Conservation (phyloP, 768 basidiomycete genomes). For the Tulasnella sp. region DNA sequence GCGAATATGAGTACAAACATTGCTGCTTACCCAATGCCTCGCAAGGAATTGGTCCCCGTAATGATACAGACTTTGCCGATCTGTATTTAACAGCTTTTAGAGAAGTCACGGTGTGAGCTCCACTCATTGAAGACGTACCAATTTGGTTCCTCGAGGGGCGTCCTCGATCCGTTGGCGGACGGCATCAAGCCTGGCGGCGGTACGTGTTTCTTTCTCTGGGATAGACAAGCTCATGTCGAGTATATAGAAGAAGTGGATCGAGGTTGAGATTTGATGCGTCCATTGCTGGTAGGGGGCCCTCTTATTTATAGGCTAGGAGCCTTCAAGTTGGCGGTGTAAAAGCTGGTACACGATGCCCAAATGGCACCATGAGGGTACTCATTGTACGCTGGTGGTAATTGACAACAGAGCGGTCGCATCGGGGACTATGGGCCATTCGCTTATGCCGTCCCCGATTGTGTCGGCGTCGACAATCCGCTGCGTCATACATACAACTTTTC, state of each 20-base stretch:
- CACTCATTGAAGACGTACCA: not conserved
- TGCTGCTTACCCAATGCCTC: constrained; percentile 65
- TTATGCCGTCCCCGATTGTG: too few species aligned
- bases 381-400: too few species aligned
- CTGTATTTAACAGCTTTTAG: not conserved
- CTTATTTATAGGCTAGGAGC: not conserved
- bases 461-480: too few species aligned
- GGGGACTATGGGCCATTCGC: too few species aligned
- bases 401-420: too few species aligned
- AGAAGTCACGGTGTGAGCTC: not conserved
- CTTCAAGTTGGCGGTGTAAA: too few species aligned
- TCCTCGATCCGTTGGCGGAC: not conserved
- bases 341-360: too few species aligned
- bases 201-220: not conserved
- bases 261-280: not conserved
- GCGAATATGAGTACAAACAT: not conserved
- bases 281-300: not conserved
- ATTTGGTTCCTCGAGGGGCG: not conserved
- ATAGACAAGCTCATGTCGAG: not conserved
- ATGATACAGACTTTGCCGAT: constrained; percentile 69
- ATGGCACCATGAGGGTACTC: too few species aligned
- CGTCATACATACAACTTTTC: too few species aligned
- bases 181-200: not conserved
- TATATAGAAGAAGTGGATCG: not conserved
- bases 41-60: constrained; percentile 75